A percentile compares a stretch with the other conserved stretches of the same genome.
These are phyloP conservation scores for Penicillium sp. DNA, from an alignment of 2,329 filamentous ascomycete species.

Conservation along the genomic window DNA sequence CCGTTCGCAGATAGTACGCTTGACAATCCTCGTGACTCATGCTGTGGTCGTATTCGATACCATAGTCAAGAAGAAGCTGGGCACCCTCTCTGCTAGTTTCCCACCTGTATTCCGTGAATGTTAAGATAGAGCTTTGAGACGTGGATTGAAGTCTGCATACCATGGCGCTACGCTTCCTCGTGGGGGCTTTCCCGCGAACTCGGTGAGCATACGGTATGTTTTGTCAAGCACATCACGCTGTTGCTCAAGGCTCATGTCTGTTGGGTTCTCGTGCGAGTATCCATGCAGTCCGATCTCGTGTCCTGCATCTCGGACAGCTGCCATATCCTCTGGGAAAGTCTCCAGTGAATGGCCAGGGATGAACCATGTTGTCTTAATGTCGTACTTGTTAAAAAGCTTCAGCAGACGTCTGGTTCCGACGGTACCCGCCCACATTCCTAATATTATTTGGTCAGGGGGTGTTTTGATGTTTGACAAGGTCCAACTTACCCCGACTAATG, in stretches of 20 bases:
- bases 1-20: slow-evolving; percentile 45
- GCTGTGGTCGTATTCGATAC: slow-evolving; percentile 48
- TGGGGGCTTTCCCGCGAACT: slow-evolving; percentile 73
- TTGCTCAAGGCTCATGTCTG: slow-evolving; percentile 72
- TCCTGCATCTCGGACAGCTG: slow-evolving; percentile 61
- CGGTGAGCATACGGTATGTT: slow-evolving; percentile 71
- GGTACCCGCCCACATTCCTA: slow-evolving; percentile 67
- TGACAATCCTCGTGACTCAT: slow-evolving; percentile 49
- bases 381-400: slow-evolving; percentile 70
- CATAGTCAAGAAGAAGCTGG: slow-evolving; percentile 43
- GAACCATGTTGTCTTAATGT: slow-evolving; percentile 69
- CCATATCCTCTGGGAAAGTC: slow-evolving; percentile 67
- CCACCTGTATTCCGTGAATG: slow-evolving; percentile 48
- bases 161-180: slow-evolving; percentile 72
- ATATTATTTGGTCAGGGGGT: neutral
- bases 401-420: slow-evolving; percentile 65
- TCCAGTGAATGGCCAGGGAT: slow-evolving; percentile 65
- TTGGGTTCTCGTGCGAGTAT: slow-evolving; percentile 74
- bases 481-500: slow-evolving; percentile 29
- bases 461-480: neutral
- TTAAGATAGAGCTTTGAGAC: neutral
- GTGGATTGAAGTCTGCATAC: slow-evolving; percentile 20
- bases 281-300: slow-evolving; percentile 70
- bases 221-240: slow-evolving; percentile 76
- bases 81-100: slow-evolving; percentile 68